Evolutionary conservation across 352 stramenopile genomes (phyloP).

Genomic region (Phytophthora ramorum): DNA sequence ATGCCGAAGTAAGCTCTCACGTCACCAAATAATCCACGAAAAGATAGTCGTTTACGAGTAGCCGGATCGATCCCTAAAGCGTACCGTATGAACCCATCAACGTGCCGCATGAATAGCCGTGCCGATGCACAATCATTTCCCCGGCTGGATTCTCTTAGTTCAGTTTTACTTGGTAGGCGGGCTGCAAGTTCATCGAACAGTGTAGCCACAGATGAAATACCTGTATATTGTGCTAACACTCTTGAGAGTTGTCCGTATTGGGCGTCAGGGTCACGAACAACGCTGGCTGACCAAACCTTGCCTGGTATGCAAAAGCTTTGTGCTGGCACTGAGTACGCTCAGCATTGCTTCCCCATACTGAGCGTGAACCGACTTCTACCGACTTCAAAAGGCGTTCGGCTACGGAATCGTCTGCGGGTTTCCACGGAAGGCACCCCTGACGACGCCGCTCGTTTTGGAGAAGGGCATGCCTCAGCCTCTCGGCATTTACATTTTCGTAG

Average conservation of each 20-base stretch:
- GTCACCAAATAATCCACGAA: slow-evolving; percentile 3
- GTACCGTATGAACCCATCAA: slow-evolving; percentile 9
- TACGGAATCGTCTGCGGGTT: background rate
- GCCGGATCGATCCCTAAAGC: slow-evolving; percentile 7
- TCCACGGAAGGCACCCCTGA: slow-evolving; percentile 1
- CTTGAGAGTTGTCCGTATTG: no score
- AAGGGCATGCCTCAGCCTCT: background rate
- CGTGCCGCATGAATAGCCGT: slow-evolving; percentile 13
- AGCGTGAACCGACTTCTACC: slow-evolving; percentile 1
- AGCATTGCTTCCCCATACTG: slow-evolving; percentile 6
- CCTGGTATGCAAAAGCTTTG: slow-evolving; percentile 9
- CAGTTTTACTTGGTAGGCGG: slow-evolving; percentile 5
- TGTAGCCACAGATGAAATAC: slow-evolving; percentile 1
- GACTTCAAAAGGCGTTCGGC: slow-evolving; percentile 4
- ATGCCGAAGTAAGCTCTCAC: slow-evolving; percentile 14
- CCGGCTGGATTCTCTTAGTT: slow-evolving; percentile 3
- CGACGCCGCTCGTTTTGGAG: background rate
- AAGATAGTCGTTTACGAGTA: background rate
- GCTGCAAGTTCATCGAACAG: slow-evolving; percentile 8
- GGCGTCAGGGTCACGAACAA: no score
- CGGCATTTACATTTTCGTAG: slow-evolving; percentile 1
- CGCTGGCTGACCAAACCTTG: background rate
- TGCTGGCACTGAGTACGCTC: slow-evolving; percentile 11
- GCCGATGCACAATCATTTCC: slow-evolving; percentile 12
- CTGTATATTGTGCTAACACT: slow-evolving; percentile 8